Evolutionary conservation across 176 grass and related monocot species (phyloP), one percentile per base, ranked within the genome.

Genomic region (Oryza officinalis): DNA sequence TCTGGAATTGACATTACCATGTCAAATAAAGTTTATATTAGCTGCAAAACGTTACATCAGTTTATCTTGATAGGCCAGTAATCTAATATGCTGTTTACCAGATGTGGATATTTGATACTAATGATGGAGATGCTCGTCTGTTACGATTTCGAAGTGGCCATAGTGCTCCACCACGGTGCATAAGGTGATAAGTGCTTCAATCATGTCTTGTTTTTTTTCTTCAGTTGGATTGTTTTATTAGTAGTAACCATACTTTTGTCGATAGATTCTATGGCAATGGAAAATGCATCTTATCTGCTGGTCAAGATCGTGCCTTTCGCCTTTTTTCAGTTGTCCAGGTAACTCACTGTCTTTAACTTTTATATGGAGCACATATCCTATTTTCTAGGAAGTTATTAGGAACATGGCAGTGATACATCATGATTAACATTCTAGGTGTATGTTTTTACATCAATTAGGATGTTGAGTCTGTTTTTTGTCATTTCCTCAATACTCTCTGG

Each of bases 91-190:
- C 67, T 79, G 2, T 69, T 44, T 87, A 44, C 57, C 85, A 98
- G 96, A 98, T 98, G 91, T 98, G 96, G 96, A 98, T 95, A 88
- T 98, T 98, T 69, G 96, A 95, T 74, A 98, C 80, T 78, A 94
- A 71, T 67, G 96, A 98, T 32, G 93, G 96, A 30, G 91, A 95
- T 86, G 96, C 91, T 71, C 91, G 96, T 67, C 77, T 98, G 41
- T 90, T 98, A 84, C 87, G 96, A 65, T 98, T 98, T 92, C 91
- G 96, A 80, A 95, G 93, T 88, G 96, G 96, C 10, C 96, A 98
- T 86, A 95, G 96, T 81, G 96, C 93, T 82, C 93, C 93, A 70
- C 93, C 96, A 90, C 84, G 92, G 70, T 95, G 93, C 77, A 80
- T 98, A 89, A 93, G 93, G 93, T 98, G 79, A 91, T 35, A 74